Evolutionary conservation across 495 filamentous ascomycete genomes (phyloP).

Genomic region (Aspergillus saccharolyticus): DNA sequence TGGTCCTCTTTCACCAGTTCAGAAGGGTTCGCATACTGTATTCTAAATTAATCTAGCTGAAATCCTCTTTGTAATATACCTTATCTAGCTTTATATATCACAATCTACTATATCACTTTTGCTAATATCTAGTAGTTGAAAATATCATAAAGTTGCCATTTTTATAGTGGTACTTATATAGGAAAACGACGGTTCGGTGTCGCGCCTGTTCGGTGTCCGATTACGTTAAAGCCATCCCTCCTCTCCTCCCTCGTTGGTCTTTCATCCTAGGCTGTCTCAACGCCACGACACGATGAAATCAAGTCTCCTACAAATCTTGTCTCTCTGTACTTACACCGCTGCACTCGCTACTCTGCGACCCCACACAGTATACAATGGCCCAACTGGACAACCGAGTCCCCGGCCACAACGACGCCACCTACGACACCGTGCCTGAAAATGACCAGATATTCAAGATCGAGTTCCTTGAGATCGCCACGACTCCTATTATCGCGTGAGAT

Average conservation of each 20-base stretch:
- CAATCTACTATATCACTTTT: no score
- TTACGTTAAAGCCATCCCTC: not conserved
- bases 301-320: constrained; percentile 10
- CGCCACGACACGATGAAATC: constrained; percentile 10
- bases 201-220: no score
- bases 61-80: no score
- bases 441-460: constrained; percentile 6
- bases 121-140: no score
- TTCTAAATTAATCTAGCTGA: no score
- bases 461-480: constrained; percentile 17
- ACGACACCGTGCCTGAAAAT: constrained; percentile 13
- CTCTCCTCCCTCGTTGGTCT: not conserved
- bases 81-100: no score
- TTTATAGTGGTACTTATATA: no score
- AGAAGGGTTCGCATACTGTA: no score
- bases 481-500: constrained; percentile 15
- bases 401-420: constrained; percentile 13
- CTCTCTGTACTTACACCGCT: constrained; percentile 6
- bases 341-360: constrained; percentile 4
- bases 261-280: not conserved
- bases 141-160: no score
- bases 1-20: no score
- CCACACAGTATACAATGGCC: constrained; percentile 3
- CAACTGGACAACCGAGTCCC: not conserved
- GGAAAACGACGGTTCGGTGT: no score